Percentiles rank a stretch among this genome's conserved stretches.
Evolutionary conservation across 495 filamentous ascomycete species (phyloP).

Genomic region (Aspergillus cavernicola): DNA sequence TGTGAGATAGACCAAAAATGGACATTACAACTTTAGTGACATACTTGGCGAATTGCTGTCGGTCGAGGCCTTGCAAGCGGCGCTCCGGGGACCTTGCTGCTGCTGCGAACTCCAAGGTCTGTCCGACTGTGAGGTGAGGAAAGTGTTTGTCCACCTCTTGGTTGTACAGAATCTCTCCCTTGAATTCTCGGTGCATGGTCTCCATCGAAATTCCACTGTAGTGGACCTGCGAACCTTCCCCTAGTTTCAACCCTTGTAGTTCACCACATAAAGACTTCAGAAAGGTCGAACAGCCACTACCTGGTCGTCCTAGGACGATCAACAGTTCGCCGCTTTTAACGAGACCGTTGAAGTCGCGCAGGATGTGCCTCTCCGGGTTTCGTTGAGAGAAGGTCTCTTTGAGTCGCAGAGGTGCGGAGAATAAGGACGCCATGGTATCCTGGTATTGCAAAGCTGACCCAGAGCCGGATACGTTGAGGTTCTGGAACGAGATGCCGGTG

Average conservation of each 20-base stretch:
- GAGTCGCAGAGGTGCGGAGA: slow-evolving; percentile 46
- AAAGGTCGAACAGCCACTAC: slow-evolving; percentile 45
- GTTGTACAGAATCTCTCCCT: slow-evolving; percentile 63
- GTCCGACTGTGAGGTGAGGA: slow-evolving; percentile 61
- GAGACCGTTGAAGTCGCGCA: slow-evolving; percentile 40
- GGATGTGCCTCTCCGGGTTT: slow-evolving; percentile 36
- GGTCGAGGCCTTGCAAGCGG: slow-evolving; percentile 39
- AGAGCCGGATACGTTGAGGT: slow-evolving; percentile 53
- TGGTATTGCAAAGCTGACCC: slow-evolving; percentile 54
- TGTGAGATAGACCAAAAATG: slow-evolving; percentile 56
- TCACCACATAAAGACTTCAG: slow-evolving; percentile 38
- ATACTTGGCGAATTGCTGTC: slow-evolving; percentile 42
- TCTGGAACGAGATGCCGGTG: slow-evolving; percentile 46
- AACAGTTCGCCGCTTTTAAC: slow-evolving; percentile 37
- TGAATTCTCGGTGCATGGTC: slow-evolving; percentile 54
- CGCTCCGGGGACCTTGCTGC: slow-evolving; percentile 48
- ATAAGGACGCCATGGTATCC: slow-evolving; percentile 47
- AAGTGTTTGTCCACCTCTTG: slow-evolving; percentile 64
- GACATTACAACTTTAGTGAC: slow-evolving; percentile 58
- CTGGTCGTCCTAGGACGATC: slow-evolving; percentile 42
- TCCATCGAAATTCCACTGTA: slow-evolving; percentile 51
- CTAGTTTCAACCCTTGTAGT: slow-evolving; percentile 37
- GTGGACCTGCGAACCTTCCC: slow-evolving; percentile 42
- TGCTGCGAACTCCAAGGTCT: slow-evolving; percentile 63
- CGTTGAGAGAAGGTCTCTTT: slow-evolving; percentile 39